These are phyloP conservation scores for Fusarium scirpi DNA, from an alignment of 2,329 filamentous ascomycete species.

Conservation along the genomic window DNA sequence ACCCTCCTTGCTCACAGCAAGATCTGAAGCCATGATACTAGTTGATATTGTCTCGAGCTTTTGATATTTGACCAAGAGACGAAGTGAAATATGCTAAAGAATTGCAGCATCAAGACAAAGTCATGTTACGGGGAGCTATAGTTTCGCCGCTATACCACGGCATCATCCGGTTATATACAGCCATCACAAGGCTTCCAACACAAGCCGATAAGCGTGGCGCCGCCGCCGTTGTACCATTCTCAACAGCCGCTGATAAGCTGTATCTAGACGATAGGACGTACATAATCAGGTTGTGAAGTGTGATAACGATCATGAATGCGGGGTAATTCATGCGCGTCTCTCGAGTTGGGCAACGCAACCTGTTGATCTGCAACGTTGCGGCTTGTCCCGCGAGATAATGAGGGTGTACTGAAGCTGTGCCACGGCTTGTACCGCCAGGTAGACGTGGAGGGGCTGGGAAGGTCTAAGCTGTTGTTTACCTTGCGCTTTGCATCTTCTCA, in stretches of 20 bases:
- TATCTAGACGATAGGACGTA: slow-evolving; percentile 4
- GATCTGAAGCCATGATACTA: slow-evolving; percentile 49
- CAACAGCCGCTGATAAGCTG: slow-evolving; percentile 32
- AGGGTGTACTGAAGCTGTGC: slow-evolving; percentile 2
- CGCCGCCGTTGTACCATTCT: slow-evolving; percentile 13
- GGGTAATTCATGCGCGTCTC: slow-evolving; percentile 26
- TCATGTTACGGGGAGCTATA: not conserved
- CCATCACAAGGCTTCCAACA: not conserved
- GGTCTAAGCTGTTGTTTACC: not conserved
- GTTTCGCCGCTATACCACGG: not conserved
- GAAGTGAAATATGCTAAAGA: not conserved
- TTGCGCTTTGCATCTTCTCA: slow-evolving; percentile 4
- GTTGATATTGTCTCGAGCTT: not conserved
- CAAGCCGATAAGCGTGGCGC: slow-evolving; percentile 19
- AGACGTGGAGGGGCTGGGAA: not conserved
- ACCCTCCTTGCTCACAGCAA: slow-evolving; percentile 64
- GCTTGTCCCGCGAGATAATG: slow-evolving; percentile 22
- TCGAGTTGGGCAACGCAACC: slow-evolving; percentile 14
- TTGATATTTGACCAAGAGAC: not conserved
- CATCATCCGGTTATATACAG: slow-evolving; percentile 7
- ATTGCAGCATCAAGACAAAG: not conserved
- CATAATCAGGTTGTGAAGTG: slow-evolving; percentile 1
- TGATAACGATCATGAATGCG: slow-evolving; percentile 29
- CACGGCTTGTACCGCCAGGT: slow-evolving; percentile 4
- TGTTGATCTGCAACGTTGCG: slow-evolving; percentile 30